Conservation (phyloP, 2,329 filamentous ascomycete species). For the Pestalotiopsis sp. region DNA sequence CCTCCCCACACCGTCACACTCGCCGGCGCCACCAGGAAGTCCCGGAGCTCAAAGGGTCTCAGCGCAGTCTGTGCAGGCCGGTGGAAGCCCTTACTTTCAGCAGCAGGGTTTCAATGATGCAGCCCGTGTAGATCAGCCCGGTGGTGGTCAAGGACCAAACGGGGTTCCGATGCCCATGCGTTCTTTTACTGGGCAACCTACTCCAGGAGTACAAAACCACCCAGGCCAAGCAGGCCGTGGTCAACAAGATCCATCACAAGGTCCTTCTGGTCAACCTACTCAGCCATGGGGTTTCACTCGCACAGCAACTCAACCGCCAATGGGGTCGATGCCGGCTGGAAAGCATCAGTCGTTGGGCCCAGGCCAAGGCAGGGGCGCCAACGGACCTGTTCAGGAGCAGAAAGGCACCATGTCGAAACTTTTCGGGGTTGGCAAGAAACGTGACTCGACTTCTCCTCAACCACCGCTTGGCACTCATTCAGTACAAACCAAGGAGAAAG, state of each 20-base stretch:
- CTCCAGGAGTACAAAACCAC: neutral
- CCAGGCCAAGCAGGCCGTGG: conserved; percentile 5
- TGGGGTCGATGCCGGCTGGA: neutral
- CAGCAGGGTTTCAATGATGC: neutral
- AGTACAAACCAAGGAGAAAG: conserved; percentile 23
- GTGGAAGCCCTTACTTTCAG: neutral
- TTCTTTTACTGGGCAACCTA: neutral
- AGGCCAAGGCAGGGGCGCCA: conserved; percentile 1
- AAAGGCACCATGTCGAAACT: conserved; percentile 27
- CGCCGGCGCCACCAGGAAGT: conserved; percentile 16
- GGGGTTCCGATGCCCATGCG: neutral
- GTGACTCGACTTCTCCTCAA: conserved; percentile 10
- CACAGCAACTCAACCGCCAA: neutral
- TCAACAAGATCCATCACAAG: conserved; percentile 4
- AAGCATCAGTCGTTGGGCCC: conserved; percentile 10
- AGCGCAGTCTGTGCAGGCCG: neutral
- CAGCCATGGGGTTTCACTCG: conserved; percentile 14
- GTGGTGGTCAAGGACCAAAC: neutral
- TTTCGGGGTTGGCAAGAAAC: conserved; percentile 17
- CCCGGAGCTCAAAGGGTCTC: neutral
- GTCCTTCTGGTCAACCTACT: neutral
- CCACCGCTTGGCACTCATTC: conserved; percentile 18
- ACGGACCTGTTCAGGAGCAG: conserved; percentile 12
- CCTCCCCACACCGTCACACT: conserved; percentile 27
- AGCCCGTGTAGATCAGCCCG: neutral